Evolutionary conservation across 1,284 basidiomycete genomes (phyloP), one percentile per base, ranked within the genome.

Genomic region (Leccinum pachyderme): DNA sequence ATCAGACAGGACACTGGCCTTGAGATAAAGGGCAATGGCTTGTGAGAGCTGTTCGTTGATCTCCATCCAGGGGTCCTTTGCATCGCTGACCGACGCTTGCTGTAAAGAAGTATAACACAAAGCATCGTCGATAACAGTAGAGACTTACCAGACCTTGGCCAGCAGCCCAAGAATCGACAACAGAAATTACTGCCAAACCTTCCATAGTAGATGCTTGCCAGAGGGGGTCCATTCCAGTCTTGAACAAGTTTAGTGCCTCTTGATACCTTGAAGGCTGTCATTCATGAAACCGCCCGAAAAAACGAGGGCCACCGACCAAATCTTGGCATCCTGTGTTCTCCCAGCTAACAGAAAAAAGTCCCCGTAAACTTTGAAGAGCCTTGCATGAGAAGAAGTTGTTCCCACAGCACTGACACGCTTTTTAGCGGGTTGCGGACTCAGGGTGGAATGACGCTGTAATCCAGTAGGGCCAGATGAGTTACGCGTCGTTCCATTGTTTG

Each of bases 151-250:
- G 73, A 57, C 87, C 87, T 65, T 91, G 83, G 15, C 83, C 82
- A 15, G 80, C 78, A 24, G 89, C 82, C 92, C 93, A 95, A 3
- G 86, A 84, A 58, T 94, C 91, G 35, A 94, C 77, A n/a, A 95
- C 75, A 7, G 83, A 78, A 13, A 89, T 78, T 2, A 86, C 89
- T 1, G 88, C 89, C 59, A 93, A 72, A 2, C 92, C 91, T 73
- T 98, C 95, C 44, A 93, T 75, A 0, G 87, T 86, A 18, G 89
- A 84, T 0, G 90, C 94, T 68, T 95, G 87, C 95, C 95, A 98
- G 22, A 89, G 77, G 18, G 81, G 72, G 70, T 98, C 95, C 44
- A 84, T 81, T 5, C 84, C 81, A 1, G 77, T 77, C 66, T 87
- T 90, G 61, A 91, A 85, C 27, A 89, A 69, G 44, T 81, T 80